Conservation (phyloP, 371 early-diverging fungal species). For the Syncephalastrum monosporum region DNA sequence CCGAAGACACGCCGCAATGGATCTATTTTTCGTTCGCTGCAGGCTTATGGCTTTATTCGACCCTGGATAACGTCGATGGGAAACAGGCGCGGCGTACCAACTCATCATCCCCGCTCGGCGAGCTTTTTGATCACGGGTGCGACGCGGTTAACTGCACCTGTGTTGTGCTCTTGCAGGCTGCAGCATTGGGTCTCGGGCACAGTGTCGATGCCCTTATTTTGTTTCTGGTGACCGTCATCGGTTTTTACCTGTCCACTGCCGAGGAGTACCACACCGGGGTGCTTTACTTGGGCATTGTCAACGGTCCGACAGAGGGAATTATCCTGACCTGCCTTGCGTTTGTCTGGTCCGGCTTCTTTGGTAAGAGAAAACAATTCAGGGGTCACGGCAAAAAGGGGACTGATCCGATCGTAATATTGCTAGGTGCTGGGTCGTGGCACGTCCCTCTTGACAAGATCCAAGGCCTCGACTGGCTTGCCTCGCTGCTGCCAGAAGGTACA, state of each 20-base stretch:
- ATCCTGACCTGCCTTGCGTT: constrained; percentile 69
- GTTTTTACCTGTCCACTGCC: constrained; percentile 93
- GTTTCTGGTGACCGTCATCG: constrained; percentile 65
- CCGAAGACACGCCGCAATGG: constrained; percentile 80
- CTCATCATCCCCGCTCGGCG: constrained; percentile 94
- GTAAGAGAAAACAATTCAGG: constrained; percentile 18
- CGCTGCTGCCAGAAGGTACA: constrained; percentile 21
- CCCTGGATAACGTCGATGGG: constrained; percentile 98
- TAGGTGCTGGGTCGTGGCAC: constrained; percentile 44
- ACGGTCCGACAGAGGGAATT: constrained; percentile 97
- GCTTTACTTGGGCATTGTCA: constrained; percentile 89
- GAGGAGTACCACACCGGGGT: constrained; percentile 96
- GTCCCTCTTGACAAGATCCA: constrained; percentile 26
- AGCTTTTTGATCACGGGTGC: constrained; percentile 92
- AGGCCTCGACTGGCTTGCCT: constrained; percentile 17
- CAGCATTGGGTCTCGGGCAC: constrained; percentile 79
- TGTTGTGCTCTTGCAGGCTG: constrained; percentile 79
- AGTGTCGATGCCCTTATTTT: constrained; percentile 66
- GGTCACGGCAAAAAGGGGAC: not conserved
- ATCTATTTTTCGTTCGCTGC: constrained; percentile 84
- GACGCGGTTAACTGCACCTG: constrained; percentile 91
- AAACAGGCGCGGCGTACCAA: constrained; percentile 85
- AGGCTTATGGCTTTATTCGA: constrained; percentile 92
- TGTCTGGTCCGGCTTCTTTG: constrained; percentile 68
- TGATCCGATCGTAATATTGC: constrained; percentile 11